These are phyloP conservation scores for Fraxinus velutina DNA, from an alignment of 305 asterid genomes.

Conservation along the genomic window DNA sequence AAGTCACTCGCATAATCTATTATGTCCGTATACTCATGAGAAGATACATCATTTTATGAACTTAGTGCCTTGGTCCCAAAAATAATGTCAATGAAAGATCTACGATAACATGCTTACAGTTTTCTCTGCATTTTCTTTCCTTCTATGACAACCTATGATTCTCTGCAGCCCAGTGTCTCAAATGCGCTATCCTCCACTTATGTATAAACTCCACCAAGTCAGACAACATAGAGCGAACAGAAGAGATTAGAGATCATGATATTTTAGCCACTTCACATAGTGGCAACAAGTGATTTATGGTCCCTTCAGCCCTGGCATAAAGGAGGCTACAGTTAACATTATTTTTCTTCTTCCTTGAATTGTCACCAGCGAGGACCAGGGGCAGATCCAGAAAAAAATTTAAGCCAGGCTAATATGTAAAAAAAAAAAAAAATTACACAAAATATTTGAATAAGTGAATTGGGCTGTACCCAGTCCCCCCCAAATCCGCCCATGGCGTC, in stretches of 20 bases:
- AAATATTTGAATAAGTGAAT: background rate
- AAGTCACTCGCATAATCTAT: background rate
- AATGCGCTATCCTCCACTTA: background rate
- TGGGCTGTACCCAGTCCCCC: background rate
- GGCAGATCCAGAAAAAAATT: background rate
- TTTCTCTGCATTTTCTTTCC: constrained; percentile 2
- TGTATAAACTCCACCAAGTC: background rate
- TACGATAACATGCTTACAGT: background rate
- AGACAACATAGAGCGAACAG: background rate
- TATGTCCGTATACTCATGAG: background rate
- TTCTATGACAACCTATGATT: background rate
- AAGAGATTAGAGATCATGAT: background rate
- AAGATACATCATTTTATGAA: background rate
- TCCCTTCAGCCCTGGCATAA: background rate
- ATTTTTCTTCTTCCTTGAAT: background rate
- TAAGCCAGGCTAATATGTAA: background rate
- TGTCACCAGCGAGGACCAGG: background rate
- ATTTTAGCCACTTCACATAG: background rate
- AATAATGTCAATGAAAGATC: constrained; percentile 2
- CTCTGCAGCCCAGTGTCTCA: background rate
- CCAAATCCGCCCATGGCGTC: background rate
- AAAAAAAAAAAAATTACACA: no score
- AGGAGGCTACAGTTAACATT: background rate
- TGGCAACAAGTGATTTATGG: background rate
- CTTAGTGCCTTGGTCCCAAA: background rate